Conservation (phyloP, 1,284 basidiomycete genomes). For the Moesziomyces aphidis region DNA sequence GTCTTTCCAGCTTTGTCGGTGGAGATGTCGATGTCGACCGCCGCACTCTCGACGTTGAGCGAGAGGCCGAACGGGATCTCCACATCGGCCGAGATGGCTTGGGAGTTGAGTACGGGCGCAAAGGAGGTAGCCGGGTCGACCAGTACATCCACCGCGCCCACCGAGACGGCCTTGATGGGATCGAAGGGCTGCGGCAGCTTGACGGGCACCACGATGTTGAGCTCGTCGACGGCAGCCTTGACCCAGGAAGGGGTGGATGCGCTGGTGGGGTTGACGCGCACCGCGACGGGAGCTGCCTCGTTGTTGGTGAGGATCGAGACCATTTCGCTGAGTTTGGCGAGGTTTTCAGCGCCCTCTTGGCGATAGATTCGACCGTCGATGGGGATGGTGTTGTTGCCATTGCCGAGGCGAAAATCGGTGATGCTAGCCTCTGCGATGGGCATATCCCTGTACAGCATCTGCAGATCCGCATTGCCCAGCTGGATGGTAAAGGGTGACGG, state of each 20-base stretch:
- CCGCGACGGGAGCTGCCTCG: constrained; percentile 74
- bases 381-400: constrained; percentile 74
- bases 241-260: constrained; percentile 77
- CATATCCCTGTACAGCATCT: constrained; percentile 74
- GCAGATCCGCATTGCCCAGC: constrained; percentile 77
- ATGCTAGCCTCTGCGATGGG: constrained; percentile 74
- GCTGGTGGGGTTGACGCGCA: constrained; percentile 72
- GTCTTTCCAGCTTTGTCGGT: constrained; percentile 70
- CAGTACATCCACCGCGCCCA: constrained; percentile 74
- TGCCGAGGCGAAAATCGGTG: constrained; percentile 42
- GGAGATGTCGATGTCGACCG: constrained; percentile 75
- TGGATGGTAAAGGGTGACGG: constrained; percentile 78
- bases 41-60: constrained; percentile 75
- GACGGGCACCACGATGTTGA: constrained; percentile 76
- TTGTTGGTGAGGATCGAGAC: constrained; percentile 81
- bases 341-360: constrained; percentile 71
- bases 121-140: constrained; percentile 74
- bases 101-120: constrained; percentile 74
- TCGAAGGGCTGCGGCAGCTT: constrained; percentile 73
- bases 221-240: constrained; percentile 74
- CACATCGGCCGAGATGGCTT: constrained; percentile 75
- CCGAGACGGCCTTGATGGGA: constrained; percentile 77
- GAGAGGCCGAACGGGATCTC: constrained; percentile 80
- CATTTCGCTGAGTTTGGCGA: constrained; percentile 74
- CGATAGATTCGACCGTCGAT: constrained; percentile 74